Evolutionary conservation across 768 basidiomycete genomes (phyloP), one percentile per base, ranked within the genome.

Genomic region (Hericium alpestre): DNA sequence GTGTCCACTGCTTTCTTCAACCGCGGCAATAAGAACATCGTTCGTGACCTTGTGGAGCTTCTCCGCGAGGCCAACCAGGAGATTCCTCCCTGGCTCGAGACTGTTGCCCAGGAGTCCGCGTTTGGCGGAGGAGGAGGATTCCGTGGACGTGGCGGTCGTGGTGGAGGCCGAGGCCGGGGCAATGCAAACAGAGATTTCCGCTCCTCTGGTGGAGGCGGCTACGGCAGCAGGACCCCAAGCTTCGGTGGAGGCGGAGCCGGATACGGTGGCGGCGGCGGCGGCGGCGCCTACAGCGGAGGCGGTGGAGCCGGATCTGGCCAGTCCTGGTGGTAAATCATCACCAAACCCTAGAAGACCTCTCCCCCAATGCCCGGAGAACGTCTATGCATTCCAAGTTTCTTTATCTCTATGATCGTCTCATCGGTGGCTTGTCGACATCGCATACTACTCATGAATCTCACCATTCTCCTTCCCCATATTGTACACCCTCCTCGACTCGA

Each of bases 31-130:
- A 86, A 85, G 70, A 88, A 89, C 70, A 93, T 97, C 59, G 92
- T 89, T 56, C 82, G 86, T 56, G 94, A 96, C 65, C 78, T 99
- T 48, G 75, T 99, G 53, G 95, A 97, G 70, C 81, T 99, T 4
- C 81, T 99, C 22, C 82, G 90, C 54, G 95, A 99, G 72, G 94
- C 95, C 52, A 94, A 97, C 70, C 93, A 96, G 69, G 93, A 95
- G 52, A 88, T 93, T 57, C 96, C 96, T 1, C 54, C 67, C 2
- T 99, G 94, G 93, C 77, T 99, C 54, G 90, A 93, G 67, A 82
- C 86, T 11, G 84, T 97, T 58, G 83, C 85, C 4, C 81, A 85
- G 56, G 94, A 97, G 72, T 76, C 81, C 32, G 79, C 87, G 54
- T 91, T 89, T 67, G 86, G 86, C 41, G 71, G 76, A 37, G 66